phyloP scores from a whole-genome alignment of 2,329 filamentous ascomycete genomes.

The Neonectria punicea region DNA sequence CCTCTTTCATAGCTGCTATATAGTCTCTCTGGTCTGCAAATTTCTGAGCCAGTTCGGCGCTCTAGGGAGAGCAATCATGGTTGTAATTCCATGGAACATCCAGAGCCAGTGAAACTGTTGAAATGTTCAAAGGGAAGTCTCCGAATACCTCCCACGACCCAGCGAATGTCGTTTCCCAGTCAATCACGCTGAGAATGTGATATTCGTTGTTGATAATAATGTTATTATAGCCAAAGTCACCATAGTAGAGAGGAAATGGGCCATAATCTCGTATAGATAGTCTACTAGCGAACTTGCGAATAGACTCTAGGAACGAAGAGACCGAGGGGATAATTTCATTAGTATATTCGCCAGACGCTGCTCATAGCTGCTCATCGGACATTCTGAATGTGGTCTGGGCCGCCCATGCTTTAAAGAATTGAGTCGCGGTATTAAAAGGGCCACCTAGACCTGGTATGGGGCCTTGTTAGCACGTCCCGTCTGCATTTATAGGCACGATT shows the following conservation, averaged over 20 bases:
- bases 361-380: conserved; percentile 16
- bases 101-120: conserved; percentile 17
- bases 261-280: conserved; percentile 16
- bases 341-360: conserved; percentile 13
- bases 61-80: conserved; percentile 11
- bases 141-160: conserved; percentile 21
- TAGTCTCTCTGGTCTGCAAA: conserved; percentile 15
- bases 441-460: conserved; percentile 16
- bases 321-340: conserved; percentile 18
- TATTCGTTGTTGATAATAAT: conserved; percentile 17
- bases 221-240: conserved; percentile 20
- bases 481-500: conserved; percentile 12
- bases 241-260: conserved; percentile 20
- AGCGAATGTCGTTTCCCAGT: conserved; percentile 22
- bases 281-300: conserved; percentile 9
- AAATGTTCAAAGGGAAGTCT: conserved; percentile 20
- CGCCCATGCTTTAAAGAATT: conserved; percentile 24
- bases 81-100: conserved; percentile 18
- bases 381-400: conserved; percentile 7
- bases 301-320: conserved; percentile 15
- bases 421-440: conserved; percentile 17
- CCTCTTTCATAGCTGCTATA: conserved; percentile 14
- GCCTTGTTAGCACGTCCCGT: conserved; percentile 15
- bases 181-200: conserved; percentile 14
- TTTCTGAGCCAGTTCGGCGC: conserved; percentile 6